Base-by-base conservation (phyloP, 768 basidiomycete genomes). In the Lepiota brunneoincarnata region DNA sequence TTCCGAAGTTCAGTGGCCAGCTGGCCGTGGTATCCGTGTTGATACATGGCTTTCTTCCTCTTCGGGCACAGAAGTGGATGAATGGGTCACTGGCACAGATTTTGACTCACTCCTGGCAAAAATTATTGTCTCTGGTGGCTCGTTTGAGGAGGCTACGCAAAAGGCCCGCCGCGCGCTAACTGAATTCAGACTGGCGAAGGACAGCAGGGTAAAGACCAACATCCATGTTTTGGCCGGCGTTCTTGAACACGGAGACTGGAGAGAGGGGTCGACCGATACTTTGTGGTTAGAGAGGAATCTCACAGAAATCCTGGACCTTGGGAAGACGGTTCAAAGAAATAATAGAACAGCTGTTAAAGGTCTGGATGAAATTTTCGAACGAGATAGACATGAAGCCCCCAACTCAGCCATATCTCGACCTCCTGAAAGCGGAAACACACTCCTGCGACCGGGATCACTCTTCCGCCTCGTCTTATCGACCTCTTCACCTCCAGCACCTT, bases 51-150 rank as follows among this genome's bases (percentile, higher is more conserved):
- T 95, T 80, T 65, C 86, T 79, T 51, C 89, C 79, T 46, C 89
- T 82, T 67, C 84, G 80, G 67, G 84, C 79, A 35, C 28, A 14
- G 40, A 34, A 0, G 18, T 41, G 12, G 39, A 49, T 5, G 55
- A 59, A 35, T 74, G 66, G 66, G 57, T 34, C 23, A 51, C 70
- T 2, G 65, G 88, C 74, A 88, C 91, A 20, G 89, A 93, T 64
- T 94, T 93, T 64, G 93, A 95, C 70, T 90, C 87, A 31, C 74
- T 95, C 56, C 78, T 95, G 24, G 92, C 93, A 62, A 95, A 95
- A 71, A 82, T 89, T 55, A 86, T 86, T 46, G 85, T 89, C 46
- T 84, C 80, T 39, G 92, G 89, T 31, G 80, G 83, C 3, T 87
- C 88, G 1, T 93, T 92, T 60, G 89, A 90, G 61, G 90, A 93